Conservation (phyloP, 176 grass and related monocot species). For the Lolium perenne region DNA sequence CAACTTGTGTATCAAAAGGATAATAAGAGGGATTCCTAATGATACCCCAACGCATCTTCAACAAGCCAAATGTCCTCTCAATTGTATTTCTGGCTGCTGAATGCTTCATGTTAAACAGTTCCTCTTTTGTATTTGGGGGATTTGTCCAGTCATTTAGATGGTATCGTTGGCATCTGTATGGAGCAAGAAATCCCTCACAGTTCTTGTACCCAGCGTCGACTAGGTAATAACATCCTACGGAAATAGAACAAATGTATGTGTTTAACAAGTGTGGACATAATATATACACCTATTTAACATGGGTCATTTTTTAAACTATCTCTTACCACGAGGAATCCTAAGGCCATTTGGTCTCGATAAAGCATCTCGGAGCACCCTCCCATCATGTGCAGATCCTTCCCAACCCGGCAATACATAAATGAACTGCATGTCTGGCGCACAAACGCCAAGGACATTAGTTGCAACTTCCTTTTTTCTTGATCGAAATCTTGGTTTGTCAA, state of each 20-base stretch:
- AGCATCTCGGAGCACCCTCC: slow-evolving; percentile 2
- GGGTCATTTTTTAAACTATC: neutral
- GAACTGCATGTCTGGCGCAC: no score
- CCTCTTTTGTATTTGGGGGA: neutral
- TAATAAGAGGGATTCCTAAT: slow-evolving; percentile 5
- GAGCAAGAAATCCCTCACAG: neutral
- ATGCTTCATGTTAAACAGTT: slow-evolving; percentile 19
- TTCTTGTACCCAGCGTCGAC: neutral
- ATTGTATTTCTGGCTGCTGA: neutral
- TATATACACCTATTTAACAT: neutral
- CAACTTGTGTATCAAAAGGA: neutral
- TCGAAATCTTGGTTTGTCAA: no score
- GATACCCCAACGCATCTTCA: neutral
- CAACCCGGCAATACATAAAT: neutral
- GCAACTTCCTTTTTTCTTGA: no score
- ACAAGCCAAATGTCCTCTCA: neutral
- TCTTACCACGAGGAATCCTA: slow-evolving; percentile 10
- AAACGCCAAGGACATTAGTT: no score
- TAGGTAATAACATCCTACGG: slow-evolving; percentile 9
- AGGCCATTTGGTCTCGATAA: neutral
- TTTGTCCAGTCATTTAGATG: no score
- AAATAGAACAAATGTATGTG: neutral
- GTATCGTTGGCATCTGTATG: neutral
- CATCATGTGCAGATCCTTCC: slow-evolving; percentile 11
- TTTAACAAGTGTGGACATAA: neutral